Evolutionary conservation across 108 stramenopile species (phyloP).

Genomic region (Cyclotella kingstonii): DNA sequence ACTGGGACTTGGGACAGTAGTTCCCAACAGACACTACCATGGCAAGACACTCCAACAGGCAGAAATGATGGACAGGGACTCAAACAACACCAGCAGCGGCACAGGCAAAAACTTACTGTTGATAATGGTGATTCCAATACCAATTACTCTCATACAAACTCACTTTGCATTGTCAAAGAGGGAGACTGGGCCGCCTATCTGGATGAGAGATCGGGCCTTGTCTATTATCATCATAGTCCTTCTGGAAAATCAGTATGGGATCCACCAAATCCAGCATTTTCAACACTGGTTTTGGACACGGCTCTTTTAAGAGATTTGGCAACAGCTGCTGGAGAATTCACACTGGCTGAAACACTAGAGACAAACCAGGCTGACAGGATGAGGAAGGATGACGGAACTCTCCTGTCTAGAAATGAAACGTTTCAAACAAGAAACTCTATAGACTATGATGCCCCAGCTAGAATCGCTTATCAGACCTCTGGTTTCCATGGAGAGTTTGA

Average conservation of each 20-base stretch:
- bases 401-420: background rate
- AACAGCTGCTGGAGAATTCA: background rate
- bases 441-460: background rate
- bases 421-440: background rate
- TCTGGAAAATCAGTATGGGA: slow-evolving; percentile 35
- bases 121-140: background rate
- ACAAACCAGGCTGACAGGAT: background rate
- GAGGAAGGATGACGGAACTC: background rate
- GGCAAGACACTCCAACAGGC: background rate
- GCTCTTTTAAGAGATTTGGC: background rate
- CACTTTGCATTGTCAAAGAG: slow-evolving; percentile 5
- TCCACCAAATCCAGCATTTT: slow-evolving; percentile 24
- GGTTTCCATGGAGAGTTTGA: background rate
- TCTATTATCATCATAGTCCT: slow-evolving; percentile 31
- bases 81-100: background rate
- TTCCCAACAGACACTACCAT: background rate
- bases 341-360: background rate
- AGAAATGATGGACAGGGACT: background rate
- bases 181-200: slow-evolving; percentile 34
- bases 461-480: background rate
- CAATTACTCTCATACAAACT: background rate
- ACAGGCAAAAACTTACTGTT: background rate
- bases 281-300: slow-evolving; percentile 15
- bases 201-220: slow-evolving; percentile 23
- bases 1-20: background rate